phyloP scores from a whole-genome alignment of 345 rosid genomes.

The Corymbia maculata region DNA sequence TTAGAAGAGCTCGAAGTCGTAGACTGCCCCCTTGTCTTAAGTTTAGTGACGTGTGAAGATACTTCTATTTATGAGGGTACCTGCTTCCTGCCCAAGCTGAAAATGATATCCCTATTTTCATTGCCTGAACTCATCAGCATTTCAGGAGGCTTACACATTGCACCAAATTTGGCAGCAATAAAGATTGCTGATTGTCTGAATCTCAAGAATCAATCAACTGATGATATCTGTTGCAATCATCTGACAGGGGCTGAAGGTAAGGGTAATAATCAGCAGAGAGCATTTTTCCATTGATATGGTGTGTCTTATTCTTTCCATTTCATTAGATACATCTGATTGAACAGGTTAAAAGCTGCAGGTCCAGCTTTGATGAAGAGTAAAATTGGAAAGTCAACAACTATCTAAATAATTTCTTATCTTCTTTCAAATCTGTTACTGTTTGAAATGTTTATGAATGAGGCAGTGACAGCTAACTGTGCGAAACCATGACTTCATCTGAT shows the following conservation, averaged over 20 bases:
- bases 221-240: not conserved
- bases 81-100: constrained; percentile 1
- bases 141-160: not conserved
- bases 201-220: not conserved
- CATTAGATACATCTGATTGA: not conserved
- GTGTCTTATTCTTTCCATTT: not conserved
- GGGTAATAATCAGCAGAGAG: not conserved
- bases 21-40: not conserved
- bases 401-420: not conserved
- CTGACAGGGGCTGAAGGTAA: not conserved
- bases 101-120: not conserved
- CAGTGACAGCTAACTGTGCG: not conserved
- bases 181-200: not conserved
- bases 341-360: not conserved
- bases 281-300: not conserved
- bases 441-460: not conserved
- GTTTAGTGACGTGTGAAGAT: not conserved
- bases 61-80: not conserved
- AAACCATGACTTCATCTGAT: not conserved
- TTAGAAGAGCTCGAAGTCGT: not conserved
- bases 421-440: not conserved
- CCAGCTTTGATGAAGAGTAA: not conserved
- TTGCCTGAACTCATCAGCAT: constrained; percentile 1
- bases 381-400: not conserved
- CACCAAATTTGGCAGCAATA: not conserved